phyloP scores from a whole-genome alignment of 108 stramenopile genomes.

The Fragilaria radians region DNA sequence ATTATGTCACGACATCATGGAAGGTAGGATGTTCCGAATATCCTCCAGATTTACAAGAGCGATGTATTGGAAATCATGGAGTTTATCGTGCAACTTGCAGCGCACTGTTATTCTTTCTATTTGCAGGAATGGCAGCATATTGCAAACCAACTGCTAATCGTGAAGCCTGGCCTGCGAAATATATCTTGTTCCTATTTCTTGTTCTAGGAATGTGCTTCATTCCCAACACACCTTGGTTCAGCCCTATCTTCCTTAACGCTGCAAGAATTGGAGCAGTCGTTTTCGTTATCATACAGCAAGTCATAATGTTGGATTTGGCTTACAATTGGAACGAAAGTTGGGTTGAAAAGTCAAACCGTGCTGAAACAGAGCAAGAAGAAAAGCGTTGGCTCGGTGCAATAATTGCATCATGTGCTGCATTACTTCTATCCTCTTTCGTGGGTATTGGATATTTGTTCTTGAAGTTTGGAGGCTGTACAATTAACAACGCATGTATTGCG shows the following conservation, averaged over 20 bases:
- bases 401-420: constrained; percentile 49
- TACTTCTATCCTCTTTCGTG: constrained; percentile 57
- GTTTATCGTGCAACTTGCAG: constrained; percentile 61
- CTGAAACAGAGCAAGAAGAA: constrained; percentile 53
- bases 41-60: constrained; percentile 29
- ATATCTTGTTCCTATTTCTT: constrained; percentile 61
- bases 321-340: constrained; percentile 78
- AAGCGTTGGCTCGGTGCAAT: constrained; percentile 81
- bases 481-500: constrained; percentile 75
- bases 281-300: constrained; percentile 72
- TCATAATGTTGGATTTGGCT: constrained; percentile 82
- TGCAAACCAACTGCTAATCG: constrained; percentile 70
- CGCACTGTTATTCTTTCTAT: constrained; percentile 57
- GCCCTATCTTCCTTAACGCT: constrained; percentile 54
- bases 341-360: constrained; percentile 68
- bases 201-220: constrained; percentile 54
- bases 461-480: constrained; percentile 72
- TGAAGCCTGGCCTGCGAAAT: constrained; percentile 84
- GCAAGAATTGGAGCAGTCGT: constrained; percentile 64
- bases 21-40: constrained; percentile 43
- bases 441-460: constrained; percentile 71
- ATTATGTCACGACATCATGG: constrained; percentile 55
- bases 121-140: constrained; percentile 55
- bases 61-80: constrained; percentile 70
- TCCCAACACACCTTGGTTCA: constrained; percentile 71